Conservation (phyloP, 257 asterid genomes). For the Nicotiana benthamiana region DNA sequence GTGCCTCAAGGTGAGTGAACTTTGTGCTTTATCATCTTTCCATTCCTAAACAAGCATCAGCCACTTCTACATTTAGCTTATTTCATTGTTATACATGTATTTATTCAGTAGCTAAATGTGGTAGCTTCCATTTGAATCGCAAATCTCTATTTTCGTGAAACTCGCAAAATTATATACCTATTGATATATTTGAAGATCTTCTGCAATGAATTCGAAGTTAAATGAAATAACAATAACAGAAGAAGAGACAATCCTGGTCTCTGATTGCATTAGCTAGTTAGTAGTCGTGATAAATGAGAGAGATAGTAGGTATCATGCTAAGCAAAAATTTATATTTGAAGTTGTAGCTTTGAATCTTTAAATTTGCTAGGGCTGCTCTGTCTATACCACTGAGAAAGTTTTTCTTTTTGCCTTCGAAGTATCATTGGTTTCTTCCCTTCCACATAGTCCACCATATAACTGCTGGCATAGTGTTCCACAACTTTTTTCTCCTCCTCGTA, state of each 20-base stretch:
- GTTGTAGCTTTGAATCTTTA: not conserved
- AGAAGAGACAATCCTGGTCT: not conserved
- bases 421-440: too few relatives aligned
- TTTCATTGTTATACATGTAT: not conserved
- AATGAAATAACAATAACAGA: not conserved
- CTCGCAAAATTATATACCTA: not conserved
- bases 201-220: not conserved
- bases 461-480: too few relatives aligned
- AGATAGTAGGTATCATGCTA: not conserved
- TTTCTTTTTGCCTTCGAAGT: too few relatives aligned
- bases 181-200: not conserved
- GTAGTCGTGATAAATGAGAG: not conserved
- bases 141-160: not conserved
- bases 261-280: not conserved
- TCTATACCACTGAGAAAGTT: too few relatives aligned
- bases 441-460: too few relatives aligned
- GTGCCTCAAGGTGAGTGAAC: slow-evolving; percentile 63
- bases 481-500: too few relatives aligned
- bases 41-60: not conserved
- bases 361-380: not conserved
- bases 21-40: slow-evolving; percentile 13
- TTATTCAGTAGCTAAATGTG: too few relatives aligned
- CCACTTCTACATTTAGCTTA: slow-evolving; percentile 2
- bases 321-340: not conserved
- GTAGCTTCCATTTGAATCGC: not conserved